These are phyloP conservation scores for Boechera stricta DNA, from an alignment of 345 rosid genomes.

Conservation along the genomic window DNA sequence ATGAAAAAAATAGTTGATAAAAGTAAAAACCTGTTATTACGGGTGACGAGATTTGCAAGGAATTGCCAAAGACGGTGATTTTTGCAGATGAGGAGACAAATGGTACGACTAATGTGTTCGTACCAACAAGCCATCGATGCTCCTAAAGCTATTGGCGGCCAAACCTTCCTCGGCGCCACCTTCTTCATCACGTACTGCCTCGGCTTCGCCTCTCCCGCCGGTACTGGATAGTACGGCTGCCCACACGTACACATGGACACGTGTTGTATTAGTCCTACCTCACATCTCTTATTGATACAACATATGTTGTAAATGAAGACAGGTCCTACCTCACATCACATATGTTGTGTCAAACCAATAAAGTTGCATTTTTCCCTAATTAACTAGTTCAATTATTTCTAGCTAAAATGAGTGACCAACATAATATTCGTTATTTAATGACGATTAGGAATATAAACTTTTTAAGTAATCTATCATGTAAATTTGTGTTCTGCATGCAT, in stretches of 20 bases:
- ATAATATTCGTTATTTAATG: not conserved
- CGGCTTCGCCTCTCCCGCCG: constrained; percentile 61
- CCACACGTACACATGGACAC: constrained; percentile 15
- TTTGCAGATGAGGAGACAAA: constrained; percentile 86
- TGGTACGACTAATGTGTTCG: constrained; percentile 84
- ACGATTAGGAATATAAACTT: not conserved
- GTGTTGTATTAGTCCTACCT: constrained; percentile 18
- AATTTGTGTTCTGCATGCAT: not conserved
- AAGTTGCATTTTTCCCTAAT: not conserved
- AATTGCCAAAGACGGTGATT: constrained; percentile 93
- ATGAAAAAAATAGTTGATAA: not conserved
- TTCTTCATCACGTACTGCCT: constrained; percentile 84
- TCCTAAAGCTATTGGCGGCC: constrained; percentile 89
- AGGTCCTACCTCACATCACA: not conserved
- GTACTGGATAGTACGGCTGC: constrained; percentile 88
- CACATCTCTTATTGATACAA: not conserved
- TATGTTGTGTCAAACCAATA: not conserved
- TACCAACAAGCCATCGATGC: constrained; percentile 95
- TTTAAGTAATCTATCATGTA: not conserved
- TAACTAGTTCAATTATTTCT: not conserved
- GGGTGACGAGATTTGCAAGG: constrained; percentile 67
- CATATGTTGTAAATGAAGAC: not conserved
- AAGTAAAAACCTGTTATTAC: constrained; percentile 67
- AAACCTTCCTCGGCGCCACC: constrained; percentile 81
- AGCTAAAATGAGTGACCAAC: constrained; percentile 1